Percentiles rank a stretch among this genome's conserved stretches.
These are phyloP conservation scores for Geotrichum phurueaensis DNA, from an alignment of 1,139 yeast species.

Conservation along the genomic window DNA sequence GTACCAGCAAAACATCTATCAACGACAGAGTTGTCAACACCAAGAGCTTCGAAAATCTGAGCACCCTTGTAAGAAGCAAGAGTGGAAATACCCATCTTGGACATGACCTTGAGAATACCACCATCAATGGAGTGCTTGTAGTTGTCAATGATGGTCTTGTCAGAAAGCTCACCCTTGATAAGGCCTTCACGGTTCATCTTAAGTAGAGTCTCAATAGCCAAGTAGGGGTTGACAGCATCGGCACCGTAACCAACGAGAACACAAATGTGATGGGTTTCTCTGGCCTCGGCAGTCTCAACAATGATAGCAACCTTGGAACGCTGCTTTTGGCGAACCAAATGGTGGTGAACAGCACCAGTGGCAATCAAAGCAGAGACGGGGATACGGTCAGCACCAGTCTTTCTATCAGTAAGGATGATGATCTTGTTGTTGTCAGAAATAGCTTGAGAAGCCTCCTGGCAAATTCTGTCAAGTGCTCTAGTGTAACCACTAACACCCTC, in stretches of 20 bases:
- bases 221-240: constrained; percentile 90
- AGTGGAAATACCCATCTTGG: constrained; percentile 98
- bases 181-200: constrained; percentile 81
- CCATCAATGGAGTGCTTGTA: constrained; percentile 79
- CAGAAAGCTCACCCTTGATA: constrained; percentile 51
- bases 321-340: constrained; percentile 89
- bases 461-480: constrained; percentile 76
- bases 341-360: constrained; percentile 96
- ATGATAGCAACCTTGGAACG: constrained; percentile 91
- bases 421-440: constrained; percentile 71
- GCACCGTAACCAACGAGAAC: constrained; percentile 95
- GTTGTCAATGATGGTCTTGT: constrained; percentile 59
- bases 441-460: constrained; percentile 81
- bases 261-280: constrained; percentile 95
- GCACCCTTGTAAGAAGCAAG: constrained; percentile 97
- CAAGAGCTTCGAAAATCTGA: constrained; percentile 94
- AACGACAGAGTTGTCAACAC: constrained; percentile 90
- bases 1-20: constrained; percentile 97
- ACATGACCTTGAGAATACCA: constrained; percentile 94
- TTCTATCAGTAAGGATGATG: constrained; percentile 69
- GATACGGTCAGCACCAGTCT: constrained; percentile 54
- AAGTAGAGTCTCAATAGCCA: constrained; percentile 82
- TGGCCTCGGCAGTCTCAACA: constrained; percentile 93
- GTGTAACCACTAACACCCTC: constrained; percentile 86
- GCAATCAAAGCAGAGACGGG: constrained; percentile 89